Evolutionary conservation across 23 red algal genomes (phyloP).

Genomic region (Agarophyton chilense): DNA sequence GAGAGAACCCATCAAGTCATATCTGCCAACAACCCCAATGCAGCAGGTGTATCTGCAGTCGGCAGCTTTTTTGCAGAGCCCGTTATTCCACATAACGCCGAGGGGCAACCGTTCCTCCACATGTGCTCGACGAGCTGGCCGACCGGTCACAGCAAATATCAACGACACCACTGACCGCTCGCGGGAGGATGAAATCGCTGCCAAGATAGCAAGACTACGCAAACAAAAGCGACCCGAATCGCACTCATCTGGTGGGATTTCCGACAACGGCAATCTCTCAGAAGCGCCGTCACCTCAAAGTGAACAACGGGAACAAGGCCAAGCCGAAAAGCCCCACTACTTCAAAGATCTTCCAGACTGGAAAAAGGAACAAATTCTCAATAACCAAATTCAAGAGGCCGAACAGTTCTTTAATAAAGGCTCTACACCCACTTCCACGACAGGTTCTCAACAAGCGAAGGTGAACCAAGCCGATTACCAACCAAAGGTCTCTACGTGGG

Average conservation of each 20-base stretch:
- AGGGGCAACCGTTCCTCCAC: background rate
- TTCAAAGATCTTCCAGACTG: conserved; percentile 69
- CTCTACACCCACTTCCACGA: background rate
- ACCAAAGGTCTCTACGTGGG: conserved; percentile 91
- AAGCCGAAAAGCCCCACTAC: background rate
- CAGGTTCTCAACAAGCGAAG: background rate
- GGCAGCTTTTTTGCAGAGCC: background rate
- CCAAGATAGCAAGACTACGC: conserved; percentile 63
- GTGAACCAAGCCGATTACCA: conserved; percentile 47
- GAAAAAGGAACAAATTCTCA: conserved; percentile 74
- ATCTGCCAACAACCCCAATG: background rate
- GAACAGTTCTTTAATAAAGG: conserved; percentile 58
- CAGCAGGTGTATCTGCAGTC: background rate
- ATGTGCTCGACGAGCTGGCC: conserved; percentile 23
- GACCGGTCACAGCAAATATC: conserved; percentile 41
- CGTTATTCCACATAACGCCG: background rate
- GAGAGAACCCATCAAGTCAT: too few relatives aligned
- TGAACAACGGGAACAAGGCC: background rate
- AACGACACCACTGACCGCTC: conserved; percentile 42
- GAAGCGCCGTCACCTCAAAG: background rate
- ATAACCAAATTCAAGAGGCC: conserved; percentile 58
- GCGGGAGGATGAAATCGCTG: conserved; percentile 66
- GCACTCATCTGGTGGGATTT: background rate
- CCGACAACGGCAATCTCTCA: background rate
- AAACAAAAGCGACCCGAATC: conserved; percentile 39